phyloP scores from a whole-genome alignment of 768 basidiomycete genomes.

The Naganishia randhawae region DNA sequence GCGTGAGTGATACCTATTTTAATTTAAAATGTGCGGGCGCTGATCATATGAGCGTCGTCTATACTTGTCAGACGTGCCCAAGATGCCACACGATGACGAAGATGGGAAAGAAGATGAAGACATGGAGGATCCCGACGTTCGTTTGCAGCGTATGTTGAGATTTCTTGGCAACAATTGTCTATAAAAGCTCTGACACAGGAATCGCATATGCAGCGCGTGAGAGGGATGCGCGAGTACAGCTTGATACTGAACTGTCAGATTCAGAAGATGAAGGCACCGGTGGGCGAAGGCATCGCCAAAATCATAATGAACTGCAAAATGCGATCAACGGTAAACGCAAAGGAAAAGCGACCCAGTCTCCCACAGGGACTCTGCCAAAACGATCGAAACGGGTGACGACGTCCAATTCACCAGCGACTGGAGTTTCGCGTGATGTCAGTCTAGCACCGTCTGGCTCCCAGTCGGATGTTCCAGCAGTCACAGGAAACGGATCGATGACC shows the following conservation, averaged over 20 bases:
- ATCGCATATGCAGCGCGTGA: slow-evolving; percentile 55
- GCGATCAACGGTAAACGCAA: slow-evolving; percentile 20
- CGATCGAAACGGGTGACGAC: background rate
- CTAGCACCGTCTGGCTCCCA: background rate
- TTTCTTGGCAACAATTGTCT: background rate
- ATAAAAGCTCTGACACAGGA: background rate
- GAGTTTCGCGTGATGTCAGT: background rate
- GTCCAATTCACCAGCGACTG: background rate
- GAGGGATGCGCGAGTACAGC: slow-evolving; percentile 75
- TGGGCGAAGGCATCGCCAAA: slow-evolving; percentile 57
- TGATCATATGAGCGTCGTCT: background rate
- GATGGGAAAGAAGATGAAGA: slow-evolving; percentile 76
- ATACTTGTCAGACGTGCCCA: slow-evolving; percentile 67
- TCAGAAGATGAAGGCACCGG: slow-evolving; percentile 97
- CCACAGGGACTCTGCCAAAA: background rate
- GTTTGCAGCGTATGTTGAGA: slow-evolving; percentile 60
- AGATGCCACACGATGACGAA: slow-evolving; percentile 72
- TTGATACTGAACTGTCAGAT: slow-evolving; percentile 86
- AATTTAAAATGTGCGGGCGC: background rate
- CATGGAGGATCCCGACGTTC: slow-evolving; percentile 64
- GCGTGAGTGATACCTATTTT: slow-evolving; percentile 55
- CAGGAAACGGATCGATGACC: background rate
- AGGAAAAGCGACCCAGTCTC: slow-evolving; percentile 23
- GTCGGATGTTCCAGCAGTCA: background rate
- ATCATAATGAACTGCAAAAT: slow-evolving; percentile 31